Evolutionary conservation across 164 flowering plant species (phyloP).

Genomic region (Aristolochia fimbriata): DNA sequence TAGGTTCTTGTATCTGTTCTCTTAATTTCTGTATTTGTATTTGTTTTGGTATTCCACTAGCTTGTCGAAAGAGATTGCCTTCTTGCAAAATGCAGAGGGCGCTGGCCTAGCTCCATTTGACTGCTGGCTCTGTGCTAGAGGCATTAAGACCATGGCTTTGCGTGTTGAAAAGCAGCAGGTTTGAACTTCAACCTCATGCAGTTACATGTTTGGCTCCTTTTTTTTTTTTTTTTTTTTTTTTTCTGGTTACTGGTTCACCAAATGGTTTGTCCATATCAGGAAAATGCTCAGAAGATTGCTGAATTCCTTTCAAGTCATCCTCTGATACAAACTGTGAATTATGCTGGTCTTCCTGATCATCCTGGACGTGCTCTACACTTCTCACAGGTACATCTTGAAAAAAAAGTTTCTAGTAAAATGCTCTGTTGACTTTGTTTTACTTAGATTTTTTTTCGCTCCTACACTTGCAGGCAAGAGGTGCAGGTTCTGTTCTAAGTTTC

Average conservation of each 20-base stretch:
- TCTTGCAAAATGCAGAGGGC: slow-evolving; percentile 97
- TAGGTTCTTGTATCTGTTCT: not conserved
- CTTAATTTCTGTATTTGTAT: not conserved
- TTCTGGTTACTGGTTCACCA: not conserved
- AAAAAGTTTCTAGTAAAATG: not conserved
- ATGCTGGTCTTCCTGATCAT: slow-evolving; percentile 90
- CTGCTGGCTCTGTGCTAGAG: slow-evolving; percentile 89
- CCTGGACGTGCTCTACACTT: slow-evolving; percentile 83
- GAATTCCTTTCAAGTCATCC: slow-evolving; percentile 82
- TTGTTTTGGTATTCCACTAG: slow-evolving; percentile 22
- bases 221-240: not conserved
- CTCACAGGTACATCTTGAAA: slow-evolving; percentile 61
- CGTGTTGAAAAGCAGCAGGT: slow-evolving; percentile 98
- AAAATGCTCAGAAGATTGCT: slow-evolving; percentile 91
- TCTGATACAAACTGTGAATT: slow-evolving; percentile 70
- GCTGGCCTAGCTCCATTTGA: slow-evolving; percentile 93
- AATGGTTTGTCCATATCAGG: slow-evolving; percentile 26
- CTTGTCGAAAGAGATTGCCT: slow-evolving; percentile 74
- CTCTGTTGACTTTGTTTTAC: not conserved
- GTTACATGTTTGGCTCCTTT: no score
- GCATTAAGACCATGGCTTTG: slow-evolving; percentile 89
- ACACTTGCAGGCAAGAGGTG: slow-evolving; percentile 93
- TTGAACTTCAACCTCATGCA: slow-evolving; percentile 9
- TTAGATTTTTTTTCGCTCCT: not conserved
- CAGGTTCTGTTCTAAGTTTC: slow-evolving; percentile 95